Base-by-base conservation (phyloP, 495 filamentous ascomycete species). In the Penicillium lagena region DNA sequence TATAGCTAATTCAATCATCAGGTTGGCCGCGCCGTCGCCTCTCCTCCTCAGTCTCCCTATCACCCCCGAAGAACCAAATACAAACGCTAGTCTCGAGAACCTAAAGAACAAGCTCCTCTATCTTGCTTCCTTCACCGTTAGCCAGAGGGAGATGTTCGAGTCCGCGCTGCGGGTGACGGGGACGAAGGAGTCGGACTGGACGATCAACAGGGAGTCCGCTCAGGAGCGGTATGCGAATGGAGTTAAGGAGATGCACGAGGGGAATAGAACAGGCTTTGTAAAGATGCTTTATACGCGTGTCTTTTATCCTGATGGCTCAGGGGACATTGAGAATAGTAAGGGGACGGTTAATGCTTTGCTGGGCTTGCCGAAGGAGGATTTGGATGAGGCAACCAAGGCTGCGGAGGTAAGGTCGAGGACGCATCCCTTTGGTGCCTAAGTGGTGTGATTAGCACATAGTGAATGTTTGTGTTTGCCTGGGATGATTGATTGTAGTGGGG, bases 151-250 rank as follows among this genome's bases (percentile, higher is more conserved):
- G 8, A 76, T 80, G 62, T 57, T 80, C 28, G 73, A 72, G 9
- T 64, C 66, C 7, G 57, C 68, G 7, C 58, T 75, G 45, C 74
- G 78, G 1, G 80, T 80, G 0, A 74, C 74, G 0, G 75, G 72
- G 1, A 72, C 68, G 1, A 70, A 55, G n/a, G 60, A 70, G 35
- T 49, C 33, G 0, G 79, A 84, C 43, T 88, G 83, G 83, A 71
- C 54, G 1, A 71, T 86, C 34, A 58, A 37, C 4, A 41, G 71
- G 12, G 68, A 78, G 56, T 31, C 58, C 0, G 46, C 57, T 0
- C 51, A 54, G 29, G 60, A 79, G 55, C 68, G 77, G 0, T 76
- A 66, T 45, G 44, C 60, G 43, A 47, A 61, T 7, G 78, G 68
- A 0, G 12, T 64, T 35, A 61, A 58, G 51, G 50, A 45, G 35